Base-by-base conservation (phyloP, 2,329 filamentous ascomycete genomes). In the Neoascochyta sp. region DNA sequence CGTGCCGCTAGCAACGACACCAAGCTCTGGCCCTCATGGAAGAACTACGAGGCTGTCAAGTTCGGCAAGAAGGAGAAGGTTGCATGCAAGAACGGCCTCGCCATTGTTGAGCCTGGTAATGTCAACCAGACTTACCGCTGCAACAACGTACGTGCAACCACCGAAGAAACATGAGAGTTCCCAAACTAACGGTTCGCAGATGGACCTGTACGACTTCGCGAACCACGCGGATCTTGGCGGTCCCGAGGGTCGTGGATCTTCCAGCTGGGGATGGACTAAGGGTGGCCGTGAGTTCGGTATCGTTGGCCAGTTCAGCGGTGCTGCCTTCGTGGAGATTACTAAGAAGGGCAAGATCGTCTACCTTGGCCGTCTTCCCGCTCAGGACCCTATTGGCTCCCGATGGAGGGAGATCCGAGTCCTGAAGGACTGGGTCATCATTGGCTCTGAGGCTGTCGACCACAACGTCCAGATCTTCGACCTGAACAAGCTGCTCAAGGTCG, bases 171-270 rank as follows among this genome's bases (percentile, higher is more conserved):
- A 1, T 15, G 5, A 6, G 9, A 17, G 3, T 6, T 12, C 7
- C 33, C 28, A 54, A 59, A n/a, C n/a, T n/a, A n/a, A n/a, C n/a
- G n/a, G n/a, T n/a, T n/a, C n/a, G n/a, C n/a, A n/a, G n/a, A 64
- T 75, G n/a, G 74, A 77, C 40, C 63, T 76, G 1, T 73, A 76
- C 47, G 69, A 74, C 47, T 78, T 78, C 53, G 55, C 73, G 16
- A 69, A 65, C 34, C 75, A 78, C 39, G 66, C 66, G 7, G 69
- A 70, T 19, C 65, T 78, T 7, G 75, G 74, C 9, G 70, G 67
- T 32, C 45, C 45, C 19, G 52, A 51, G 27, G 64, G 63, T 12
- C 54, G 54, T 23, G 66, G 65, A 15, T 64, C 60, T 7, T 64
- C 60, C 3, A 70, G 66, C 0, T 75, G 71, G 72, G 73, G 73